Conservation (phyloP, 306 rosid species). For the Canavalia gladiata region DNA sequence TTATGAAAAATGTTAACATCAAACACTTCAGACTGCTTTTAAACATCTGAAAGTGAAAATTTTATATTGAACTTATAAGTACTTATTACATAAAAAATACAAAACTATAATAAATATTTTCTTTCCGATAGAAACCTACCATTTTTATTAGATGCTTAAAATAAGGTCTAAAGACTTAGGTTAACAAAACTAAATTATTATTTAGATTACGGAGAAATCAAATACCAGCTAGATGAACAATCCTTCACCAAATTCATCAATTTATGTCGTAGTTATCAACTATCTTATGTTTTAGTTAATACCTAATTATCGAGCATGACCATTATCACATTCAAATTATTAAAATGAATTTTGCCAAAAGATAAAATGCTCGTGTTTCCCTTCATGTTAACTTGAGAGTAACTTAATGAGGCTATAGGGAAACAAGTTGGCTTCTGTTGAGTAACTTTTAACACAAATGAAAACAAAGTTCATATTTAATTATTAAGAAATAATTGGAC, state of each 20-base stretch:
- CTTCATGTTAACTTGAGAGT: background rate
- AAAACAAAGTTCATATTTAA: constrained; percentile 2
- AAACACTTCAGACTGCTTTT: no score
- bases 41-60: no score
- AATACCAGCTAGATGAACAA: background rate
- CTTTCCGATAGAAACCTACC: no score
- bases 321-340: background rate
- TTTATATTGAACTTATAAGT: no score
- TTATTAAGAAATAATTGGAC: constrained; percentile 26
- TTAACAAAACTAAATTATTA: background rate
- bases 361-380: background rate
- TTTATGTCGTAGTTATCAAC: background rate
- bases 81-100: no score
- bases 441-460: constrained; percentile 10
- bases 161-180: no score
- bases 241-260: constrained; percentile 28
- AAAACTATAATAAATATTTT: no score
- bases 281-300: background rate
- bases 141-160: no score
- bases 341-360: background rate
- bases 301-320: background rate
- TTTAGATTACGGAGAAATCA: background rate
- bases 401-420: no score
- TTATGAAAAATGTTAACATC: no score
- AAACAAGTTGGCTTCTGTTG: constrained; percentile 28